Percentiles rank a stretch among this genome's conserved stretches.
Conservation (phyloP, 495 filamentous ascomycete species). For the Oleoguttula mirabilis region DNA sequence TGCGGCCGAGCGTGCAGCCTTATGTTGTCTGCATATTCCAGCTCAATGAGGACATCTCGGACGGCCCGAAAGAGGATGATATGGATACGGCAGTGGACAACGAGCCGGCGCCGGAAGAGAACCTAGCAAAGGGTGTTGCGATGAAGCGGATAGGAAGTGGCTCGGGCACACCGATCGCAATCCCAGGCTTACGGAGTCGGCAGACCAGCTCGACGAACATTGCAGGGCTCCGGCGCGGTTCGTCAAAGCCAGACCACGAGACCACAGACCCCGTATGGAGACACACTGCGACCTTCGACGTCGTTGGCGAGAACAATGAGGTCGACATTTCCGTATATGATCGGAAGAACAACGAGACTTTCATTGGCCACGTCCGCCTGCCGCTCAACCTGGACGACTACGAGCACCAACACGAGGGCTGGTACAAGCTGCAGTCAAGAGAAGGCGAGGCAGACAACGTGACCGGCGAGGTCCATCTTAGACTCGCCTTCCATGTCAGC, state of each 20-base stretch:
- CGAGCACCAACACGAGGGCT: conserved; percentile 59
- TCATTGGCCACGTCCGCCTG: conserved; percentile 80
- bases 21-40: conserved; percentile 97
- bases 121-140: conserved; percentile 36
- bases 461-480: conserved; percentile 82
- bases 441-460: conserved; percentile 55
- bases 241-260: conserved; percentile 43
- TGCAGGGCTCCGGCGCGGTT: conserved; percentile 33
- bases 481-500: conserved; percentile 75
- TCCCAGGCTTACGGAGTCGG: conserved; percentile 88
- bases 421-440: conserved; percentile 67
- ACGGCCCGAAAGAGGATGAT: conserved; percentile 53
- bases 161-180: conserved; percentile 73
- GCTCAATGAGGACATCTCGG: conserved; percentile 89
- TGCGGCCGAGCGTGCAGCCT: conserved; percentile 71
- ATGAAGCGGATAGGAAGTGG: conserved; percentile 61
- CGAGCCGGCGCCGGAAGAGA: conserved; percentile 22
- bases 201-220: conserved; percentile 90
- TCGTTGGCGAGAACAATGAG: conserved; percentile 81
- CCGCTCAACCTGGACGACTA: conserved; percentile 44
- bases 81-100: conserved; percentile 31
- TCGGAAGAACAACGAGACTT: conserved; percentile 70
- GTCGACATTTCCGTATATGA: conserved; percentile 93
- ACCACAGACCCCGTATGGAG: conserved; percentile 91
- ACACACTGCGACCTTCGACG: conserved; percentile 90